Percentiles rank a stretch among this genome's conserved stretches.
Conservation (phyloP, 2,329 filamentous ascomycete species). For the Trichoderma atroviride region DNA sequence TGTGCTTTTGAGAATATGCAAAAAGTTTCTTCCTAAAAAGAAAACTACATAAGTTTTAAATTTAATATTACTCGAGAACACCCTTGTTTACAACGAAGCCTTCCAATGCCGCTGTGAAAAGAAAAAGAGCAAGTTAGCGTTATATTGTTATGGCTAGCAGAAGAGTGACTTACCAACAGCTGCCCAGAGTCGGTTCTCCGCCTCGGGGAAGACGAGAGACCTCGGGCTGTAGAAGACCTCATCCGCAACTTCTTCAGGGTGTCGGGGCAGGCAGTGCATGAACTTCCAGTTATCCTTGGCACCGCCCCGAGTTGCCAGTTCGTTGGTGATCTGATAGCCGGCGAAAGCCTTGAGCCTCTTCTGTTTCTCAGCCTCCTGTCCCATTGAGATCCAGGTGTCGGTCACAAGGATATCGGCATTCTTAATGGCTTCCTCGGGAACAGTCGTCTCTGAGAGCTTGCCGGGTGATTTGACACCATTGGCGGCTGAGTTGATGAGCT, state of each 20-base stretch:
- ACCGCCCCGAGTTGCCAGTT: constrained; percentile 79
- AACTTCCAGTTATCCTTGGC: constrained; percentile 93
- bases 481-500: constrained; percentile 69
- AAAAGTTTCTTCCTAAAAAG: constrained; percentile 24
- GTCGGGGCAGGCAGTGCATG: constrained; percentile 95
- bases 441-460: constrained; percentile 71
- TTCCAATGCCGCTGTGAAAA: constrained; percentile 68
- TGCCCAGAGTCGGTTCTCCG: constrained; percentile 92
- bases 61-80: constrained; percentile 54
- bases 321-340: constrained; percentile 88
- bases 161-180: constrained; percentile 65
- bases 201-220: constrained; percentile 90
- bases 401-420: constrained; percentile 89
- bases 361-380: constrained; percentile 82
- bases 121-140: constrained; percentile 28
- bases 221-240: constrained; percentile 89
- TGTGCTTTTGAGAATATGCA: not conserved
- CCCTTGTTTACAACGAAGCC: constrained; percentile 95
- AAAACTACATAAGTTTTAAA: not conserved
- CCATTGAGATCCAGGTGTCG: constrained; percentile 99
- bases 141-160: not conserved
- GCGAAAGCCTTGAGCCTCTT: constrained; percentile 79
- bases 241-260: constrained; percentile 89
- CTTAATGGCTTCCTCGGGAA: constrained; percentile 84
- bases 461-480: constrained; percentile 61